These are phyloP conservation scores for Penicillium simplicissimum DNA, from an alignment of 495 filamentous ascomycete species.

Conservation along the genomic window DNA sequence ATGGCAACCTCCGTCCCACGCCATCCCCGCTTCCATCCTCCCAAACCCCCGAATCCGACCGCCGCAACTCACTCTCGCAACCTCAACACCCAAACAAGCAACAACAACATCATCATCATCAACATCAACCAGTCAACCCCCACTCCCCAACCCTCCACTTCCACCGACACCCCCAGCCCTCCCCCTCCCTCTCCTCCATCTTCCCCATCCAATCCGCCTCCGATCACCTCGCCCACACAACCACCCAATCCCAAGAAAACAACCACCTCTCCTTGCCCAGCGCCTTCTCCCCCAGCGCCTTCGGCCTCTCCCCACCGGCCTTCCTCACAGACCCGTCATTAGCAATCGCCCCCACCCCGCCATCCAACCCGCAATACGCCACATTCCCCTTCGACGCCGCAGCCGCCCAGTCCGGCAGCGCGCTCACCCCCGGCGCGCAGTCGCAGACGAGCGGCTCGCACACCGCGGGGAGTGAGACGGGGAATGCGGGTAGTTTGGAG, in stretches of 20 bases:
- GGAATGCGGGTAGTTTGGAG: constrained; percentile 38
- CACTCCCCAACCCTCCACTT: constrained; percentile 26
- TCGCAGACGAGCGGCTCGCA: constrained; percentile 41
- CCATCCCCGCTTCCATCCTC: constrained; percentile 15
- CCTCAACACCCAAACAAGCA: constrained; percentile 6
- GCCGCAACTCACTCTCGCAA: constrained; percentile 13
- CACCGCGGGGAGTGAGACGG: constrained; percentile 28
- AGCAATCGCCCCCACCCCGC: constrained; percentile 36
- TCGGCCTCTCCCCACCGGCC: constrained; percentile 34
- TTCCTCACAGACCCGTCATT: constrained; percentile 33
- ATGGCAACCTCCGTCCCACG: constrained; percentile 15
- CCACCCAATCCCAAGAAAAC: constrained; percentile 6
- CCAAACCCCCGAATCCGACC: constrained; percentile 18
- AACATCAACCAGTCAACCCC: not conserved
- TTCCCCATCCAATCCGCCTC: constrained; percentile 30
- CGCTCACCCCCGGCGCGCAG: constrained; percentile 39
- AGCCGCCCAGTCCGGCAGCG: constrained; percentile 13
- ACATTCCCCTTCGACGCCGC: constrained; percentile 46
- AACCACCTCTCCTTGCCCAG: constrained; percentile 22
- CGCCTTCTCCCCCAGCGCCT: constrained; percentile 37
- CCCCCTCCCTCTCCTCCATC: constrained; percentile 23
- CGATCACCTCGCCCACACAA: constrained; percentile 8
- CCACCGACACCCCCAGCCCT: constrained; percentile 19
- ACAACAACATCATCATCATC: not conserved
- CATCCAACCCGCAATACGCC: constrained; percentile 44